phyloP scores from a whole-genome alignment of 2,329 filamentous ascomycete genomes.

The Cadophora malorum region DNA sequence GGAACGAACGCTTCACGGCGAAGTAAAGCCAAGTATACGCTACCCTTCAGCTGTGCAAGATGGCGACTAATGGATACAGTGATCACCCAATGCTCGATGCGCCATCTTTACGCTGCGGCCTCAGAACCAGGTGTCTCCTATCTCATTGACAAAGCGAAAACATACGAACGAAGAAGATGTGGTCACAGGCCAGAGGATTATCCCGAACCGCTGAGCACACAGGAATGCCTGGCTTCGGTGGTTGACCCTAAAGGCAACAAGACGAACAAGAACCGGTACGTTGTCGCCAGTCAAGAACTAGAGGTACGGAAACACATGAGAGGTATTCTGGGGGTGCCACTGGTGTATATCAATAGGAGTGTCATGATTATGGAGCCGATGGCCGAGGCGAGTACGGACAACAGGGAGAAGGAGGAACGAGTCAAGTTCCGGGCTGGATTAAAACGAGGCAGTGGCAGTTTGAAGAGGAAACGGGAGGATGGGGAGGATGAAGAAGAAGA shows the following conservation, averaged over 20 bases:
- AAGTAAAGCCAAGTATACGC: conserved; percentile 77
- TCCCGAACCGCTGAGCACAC: conserved; percentile 70
- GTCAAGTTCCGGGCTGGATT: conserved; percentile 76
- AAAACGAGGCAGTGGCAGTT: conserved; percentile 53
- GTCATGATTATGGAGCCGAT: conserved; percentile 84
- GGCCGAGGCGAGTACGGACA: conserved; percentile 68
- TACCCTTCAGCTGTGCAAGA: neutral
- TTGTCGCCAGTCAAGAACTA: conserved; percentile 75
- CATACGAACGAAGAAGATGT: conserved; percentile 76
- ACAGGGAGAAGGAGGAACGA: conserved; percentile 72
- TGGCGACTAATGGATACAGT: conserved; percentile 52
- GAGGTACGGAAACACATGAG: conserved; percentile 69
- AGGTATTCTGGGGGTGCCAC: conserved; percentile 72
- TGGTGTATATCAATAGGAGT: conserved; percentile 79
- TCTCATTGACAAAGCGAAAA: conserved; percentile 76
- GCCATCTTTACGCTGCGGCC: conserved; percentile 73
- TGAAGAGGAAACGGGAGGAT: conserved; percentile 47
- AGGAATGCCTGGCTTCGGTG: conserved; percentile 75
- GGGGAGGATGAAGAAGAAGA: conserved; percentile 38
- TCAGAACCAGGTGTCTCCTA: conserved; percentile 56
- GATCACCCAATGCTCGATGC: conserved; percentile 83
- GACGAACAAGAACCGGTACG: conserved; percentile 79
- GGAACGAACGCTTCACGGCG: conserved; percentile 83
- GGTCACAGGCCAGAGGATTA: conserved; percentile 77
- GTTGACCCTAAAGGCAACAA: conserved; percentile 77